A percentile compares a stretch with the other conserved stretches of the same genome.
These are phyloP conservation scores for Rhizophagus sp. DNA, from an alignment of 192 early-diverging fungal species.

Conservation along the genomic window DNA sequence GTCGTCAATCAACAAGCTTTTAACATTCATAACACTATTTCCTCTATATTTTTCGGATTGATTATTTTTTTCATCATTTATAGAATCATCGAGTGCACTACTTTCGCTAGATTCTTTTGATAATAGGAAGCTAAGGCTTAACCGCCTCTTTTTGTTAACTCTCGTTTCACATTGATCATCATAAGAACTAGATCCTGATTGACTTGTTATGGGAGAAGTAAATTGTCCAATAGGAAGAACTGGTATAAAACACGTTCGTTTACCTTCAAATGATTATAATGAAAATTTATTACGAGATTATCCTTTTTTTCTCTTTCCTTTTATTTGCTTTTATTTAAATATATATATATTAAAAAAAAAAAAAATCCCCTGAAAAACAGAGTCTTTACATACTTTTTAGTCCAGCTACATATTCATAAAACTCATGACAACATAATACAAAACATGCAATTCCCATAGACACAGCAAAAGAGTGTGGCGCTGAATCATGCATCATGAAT, in stretches of 20 bases:
- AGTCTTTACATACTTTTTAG: not conserved
- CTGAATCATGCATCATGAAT: not conserved
- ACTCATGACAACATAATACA: slow-evolving; percentile 22
- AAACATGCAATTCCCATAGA: slow-evolving; percentile 28
- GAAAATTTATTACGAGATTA: not conserved
- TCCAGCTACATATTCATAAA: slow-evolving; percentile 22
- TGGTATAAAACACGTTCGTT: not conserved
- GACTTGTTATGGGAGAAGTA: not conserved
- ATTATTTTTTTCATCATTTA: not conserved
- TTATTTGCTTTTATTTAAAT: not conserved
- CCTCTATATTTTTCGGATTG: not conserved
- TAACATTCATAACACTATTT: slow-evolving; percentile 21
- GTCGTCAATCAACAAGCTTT: slow-evolving; percentile 2
- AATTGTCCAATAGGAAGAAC: not conserved
- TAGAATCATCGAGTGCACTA: no score
- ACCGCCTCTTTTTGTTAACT: not conserved
- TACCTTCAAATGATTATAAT: not conserved
- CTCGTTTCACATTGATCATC: not conserved
- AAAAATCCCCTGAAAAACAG: not conserved
- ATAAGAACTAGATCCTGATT: not conserved
- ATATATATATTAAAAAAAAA: not conserved
- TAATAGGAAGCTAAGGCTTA: not conserved
- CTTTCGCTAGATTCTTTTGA: not conserved
- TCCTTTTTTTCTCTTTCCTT: not conserved
- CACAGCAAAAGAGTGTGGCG: not conserved